Base-by-base conservation (phyloP, 129 eudicot genomes). In the Dittrichia graveolens region DNA sequence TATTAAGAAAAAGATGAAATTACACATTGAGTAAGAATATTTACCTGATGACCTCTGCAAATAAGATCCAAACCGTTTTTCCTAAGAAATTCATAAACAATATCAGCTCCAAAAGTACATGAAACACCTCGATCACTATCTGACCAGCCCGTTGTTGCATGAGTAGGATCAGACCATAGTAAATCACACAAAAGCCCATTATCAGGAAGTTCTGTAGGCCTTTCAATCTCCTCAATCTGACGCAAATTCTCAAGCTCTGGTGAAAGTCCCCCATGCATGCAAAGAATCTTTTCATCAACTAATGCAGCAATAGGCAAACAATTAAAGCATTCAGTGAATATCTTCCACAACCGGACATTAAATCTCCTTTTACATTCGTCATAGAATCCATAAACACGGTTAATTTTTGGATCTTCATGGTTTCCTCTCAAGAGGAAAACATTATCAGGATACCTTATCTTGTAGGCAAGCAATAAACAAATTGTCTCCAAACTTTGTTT, bases 221-320 rank as follows among this genome's bases (percentile, higher is more conserved):
- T 78, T 67, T 77, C 50, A 58, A 91, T 77, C 44, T 82, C 84
- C 42, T 80, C 82, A 52, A 91, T 88, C 62, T 86, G 97, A 47
- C 78, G 69, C 72, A 88, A 65, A 47, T 75, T 59, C 54, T 84
- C 67, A 62, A 91, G 83, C 41, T 86, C 96, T 0, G 93, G 97
- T 3, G 97, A 91, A 61, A 91, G 89, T 14, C 97, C 97, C 8
- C 97, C 97, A 62, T 91, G 97, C 97, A 91, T 89, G 71, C 97
- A 91, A 46, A 91, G 14, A 45, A 91, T 91, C 78, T 88, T 91
- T 3, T 84, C 91, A 63, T 88, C 96, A 44, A 91, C 84, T 31
- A 91, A 79, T 48, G 97, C 97, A 39, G 88, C 85, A 58, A 88
- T 77, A 16, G 97, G 96, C 84, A 91, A 83, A 71, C 97, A 88